Conservation (phyloP, 805 yeast species). For the Saccharomycopsis synnaedendra region DNA sequence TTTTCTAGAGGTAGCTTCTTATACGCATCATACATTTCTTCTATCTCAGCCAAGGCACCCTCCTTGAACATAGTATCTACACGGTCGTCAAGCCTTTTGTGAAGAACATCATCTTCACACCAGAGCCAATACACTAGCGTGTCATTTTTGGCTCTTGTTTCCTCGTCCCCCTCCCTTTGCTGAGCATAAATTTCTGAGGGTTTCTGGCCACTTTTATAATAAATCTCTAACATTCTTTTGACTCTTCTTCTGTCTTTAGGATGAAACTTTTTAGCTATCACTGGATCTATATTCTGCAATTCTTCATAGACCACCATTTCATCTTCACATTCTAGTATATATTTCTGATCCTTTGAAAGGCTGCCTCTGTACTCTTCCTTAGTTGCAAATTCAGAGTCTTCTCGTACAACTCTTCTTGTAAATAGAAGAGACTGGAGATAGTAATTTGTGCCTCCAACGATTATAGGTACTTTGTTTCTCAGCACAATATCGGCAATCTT, state of each 20-base stretch:
- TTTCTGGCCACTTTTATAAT: constrained; percentile 46
- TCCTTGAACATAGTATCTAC: constrained; percentile 72
- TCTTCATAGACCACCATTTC: constrained; percentile 31
- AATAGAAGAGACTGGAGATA: constrained; percentile 73
- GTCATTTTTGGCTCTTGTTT: constrained; percentile 42
- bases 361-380: constrained; percentile 5
- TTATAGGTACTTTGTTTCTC: constrained; percentile 67
- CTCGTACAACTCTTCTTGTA: constrained; percentile 50
- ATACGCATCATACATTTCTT: constrained; percentile 41
- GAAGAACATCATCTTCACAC: constrained; percentile 47
- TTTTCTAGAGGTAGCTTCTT: constrained; percentile 17
- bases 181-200: constrained; percentile 59
- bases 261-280: constrained; percentile 71
- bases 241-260: constrained; percentile 81
- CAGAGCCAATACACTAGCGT: constrained; percentile 77
- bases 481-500: constrained; percentile 50
- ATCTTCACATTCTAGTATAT: constrained; percentile 1
- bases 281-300: constrained; percentile 52
- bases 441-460: constrained; percentile 96
- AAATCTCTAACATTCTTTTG: constrained; percentile 72
- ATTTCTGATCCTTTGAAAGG: constrained; percentile 6
- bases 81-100: constrained; percentile 55
- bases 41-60: constrained; percentile 66
- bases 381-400: constrained; percentile 16
- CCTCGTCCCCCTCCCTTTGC: neutral